phyloP scores from a whole-genome alignment of 2,329 filamentous ascomycete species.

The Herpotrichia juniperi region DNA sequence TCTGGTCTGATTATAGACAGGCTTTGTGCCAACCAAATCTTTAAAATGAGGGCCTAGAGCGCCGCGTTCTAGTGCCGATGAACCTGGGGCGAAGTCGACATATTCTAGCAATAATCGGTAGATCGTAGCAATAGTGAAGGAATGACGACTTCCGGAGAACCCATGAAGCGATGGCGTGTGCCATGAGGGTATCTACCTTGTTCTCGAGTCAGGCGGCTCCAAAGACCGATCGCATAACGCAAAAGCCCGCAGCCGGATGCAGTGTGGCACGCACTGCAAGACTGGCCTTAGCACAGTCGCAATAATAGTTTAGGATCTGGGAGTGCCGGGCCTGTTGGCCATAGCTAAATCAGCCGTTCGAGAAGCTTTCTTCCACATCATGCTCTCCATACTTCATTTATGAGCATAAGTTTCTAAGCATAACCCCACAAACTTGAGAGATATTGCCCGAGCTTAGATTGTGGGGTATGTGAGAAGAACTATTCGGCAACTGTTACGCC shows the following conservation, averaged over 20 bases:
- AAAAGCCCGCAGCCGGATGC: slow-evolving; percentile 14
- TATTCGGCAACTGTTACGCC: slow-evolving; percentile 20
- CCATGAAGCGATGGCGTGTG: slow-evolving; percentile 18
- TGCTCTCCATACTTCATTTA: slow-evolving; percentile 21
- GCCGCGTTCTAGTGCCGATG: neutral
- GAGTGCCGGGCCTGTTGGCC: slow-evolving; percentile 33
- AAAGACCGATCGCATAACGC: slow-evolving; percentile 23
- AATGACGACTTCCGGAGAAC: slow-evolving; percentile 19
- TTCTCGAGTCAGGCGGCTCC: slow-evolving; percentile 27
- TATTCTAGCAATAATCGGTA: slow-evolving; percentile 20
- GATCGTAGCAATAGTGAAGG: slow-evolving; percentile 19
- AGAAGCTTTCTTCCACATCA: slow-evolving; percentile 31
- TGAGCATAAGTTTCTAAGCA: slow-evolving; percentile 23
- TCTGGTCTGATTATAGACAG: slow-evolving; percentile 9
- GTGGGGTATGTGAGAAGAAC: slow-evolving; percentile 20
- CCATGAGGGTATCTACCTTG: slow-evolving; percentile 19
- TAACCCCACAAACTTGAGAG: slow-evolving; percentile 19
- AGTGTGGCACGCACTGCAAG: slow-evolving; percentile 11
- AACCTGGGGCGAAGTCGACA: slow-evolving; percentile 3
- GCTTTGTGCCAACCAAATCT: slow-evolving; percentile 1
- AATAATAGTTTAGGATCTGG: slow-evolving; percentile 30
- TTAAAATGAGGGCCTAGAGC: slow-evolving; percentile 1
- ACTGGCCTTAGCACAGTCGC: slow-evolving; percentile 20
- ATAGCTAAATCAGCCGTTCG: slow-evolving; percentile 26
- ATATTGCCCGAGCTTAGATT: slow-evolving; percentile 21